Base-by-base conservation (phyloP, 352 stramenopile species). In the Blastocystis sp. region DNA sequence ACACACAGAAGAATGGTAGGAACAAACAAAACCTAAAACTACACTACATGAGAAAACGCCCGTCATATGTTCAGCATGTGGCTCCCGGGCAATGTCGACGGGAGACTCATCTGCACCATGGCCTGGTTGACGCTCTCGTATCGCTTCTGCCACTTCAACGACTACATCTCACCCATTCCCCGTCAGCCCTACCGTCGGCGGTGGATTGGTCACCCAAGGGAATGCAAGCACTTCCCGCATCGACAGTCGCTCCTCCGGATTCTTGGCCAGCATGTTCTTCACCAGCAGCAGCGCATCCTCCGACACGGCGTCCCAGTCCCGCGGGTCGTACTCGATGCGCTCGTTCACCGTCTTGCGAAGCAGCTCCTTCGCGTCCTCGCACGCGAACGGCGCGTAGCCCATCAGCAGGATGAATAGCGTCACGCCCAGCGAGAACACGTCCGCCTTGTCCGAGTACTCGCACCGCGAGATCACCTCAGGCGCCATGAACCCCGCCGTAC, bases 221-320 rank as follows among this genome's bases (percentile, higher is more conserved):
- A 81, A 81, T 14, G 71, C 40, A 19, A 81, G 48, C 28, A 81
- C 71, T 21, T 81, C 71, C 6, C 54, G 40, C 19, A 81, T 81
- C 6, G 40, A 63, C 28, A 81, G 17, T 68, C 71, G 71, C 24
- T 81, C 71, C 2, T 81, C 24, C 14, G 71, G 71, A 38, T 81
- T 81, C 48, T 81, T 81, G 2, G 43, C 42, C 38, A 81, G 71
- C 71, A 81, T 81, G n/a, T 81, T 81, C 48, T 81, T 81, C 45
- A 81, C 71, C 71, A 81, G 48, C 38, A 81, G 43, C 71, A 81
- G 43, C 14, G 71, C 71, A 60, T 81, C 71, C 3, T 38, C 28
- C 52, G 71, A 81, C 3, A 81, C 42, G 14, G 24, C 57, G 24
- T 59, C 54, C 71, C 71, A 81, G 60, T 81, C 71, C 17, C 17